Percentiles rank a stretch among this genome's conserved stretches.
Conservation (phyloP, 169 alveolate genomes). For the Cryptosporidium sp. region DNA sequence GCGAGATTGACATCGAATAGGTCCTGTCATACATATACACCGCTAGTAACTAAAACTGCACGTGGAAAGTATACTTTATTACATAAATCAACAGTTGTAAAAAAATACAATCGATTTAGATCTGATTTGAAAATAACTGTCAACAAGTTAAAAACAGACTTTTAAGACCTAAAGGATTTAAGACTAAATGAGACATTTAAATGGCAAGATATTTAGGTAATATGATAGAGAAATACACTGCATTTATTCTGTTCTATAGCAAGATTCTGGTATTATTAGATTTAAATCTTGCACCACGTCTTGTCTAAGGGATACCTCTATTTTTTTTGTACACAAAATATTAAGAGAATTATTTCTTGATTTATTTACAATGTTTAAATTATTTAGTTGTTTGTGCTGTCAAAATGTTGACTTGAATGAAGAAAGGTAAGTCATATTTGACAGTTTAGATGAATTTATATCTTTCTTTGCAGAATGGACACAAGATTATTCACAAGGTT, state of each 20-base stretch:
- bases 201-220: not conserved
- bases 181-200: not conserved
- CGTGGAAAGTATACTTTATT: not conserved
- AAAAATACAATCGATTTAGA: too few species aligned
- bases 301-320: slow-evolving; percentile 44
- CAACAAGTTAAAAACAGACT: not conserved
- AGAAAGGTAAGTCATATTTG: slow-evolving; percentile 25
- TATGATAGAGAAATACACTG: not conserved
- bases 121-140: not conserved
- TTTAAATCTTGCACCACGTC: slow-evolving; percentile 30
- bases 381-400: slow-evolving; percentile 70
- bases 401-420: slow-evolving; percentile 46
- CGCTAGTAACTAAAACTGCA: not conserved
- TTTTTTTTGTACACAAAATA: not conserved
- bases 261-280: slow-evolving; percentile 1
- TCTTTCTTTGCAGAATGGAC: slow-evolving; percentile 8
- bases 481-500: slow-evolving; percentile 46
- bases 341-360: not conserved
- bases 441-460: not conserved
- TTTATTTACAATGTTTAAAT: slow-evolving; percentile 21
- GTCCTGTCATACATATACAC: not conserved
- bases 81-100: not conserved
- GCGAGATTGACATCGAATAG: not conserved
- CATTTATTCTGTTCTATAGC: not conserved
- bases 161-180: not conserved